phyloP scores from a whole-genome alignment of 2,329 filamentous ascomycete genomes.

The Aspergillus sojae region DNA sequence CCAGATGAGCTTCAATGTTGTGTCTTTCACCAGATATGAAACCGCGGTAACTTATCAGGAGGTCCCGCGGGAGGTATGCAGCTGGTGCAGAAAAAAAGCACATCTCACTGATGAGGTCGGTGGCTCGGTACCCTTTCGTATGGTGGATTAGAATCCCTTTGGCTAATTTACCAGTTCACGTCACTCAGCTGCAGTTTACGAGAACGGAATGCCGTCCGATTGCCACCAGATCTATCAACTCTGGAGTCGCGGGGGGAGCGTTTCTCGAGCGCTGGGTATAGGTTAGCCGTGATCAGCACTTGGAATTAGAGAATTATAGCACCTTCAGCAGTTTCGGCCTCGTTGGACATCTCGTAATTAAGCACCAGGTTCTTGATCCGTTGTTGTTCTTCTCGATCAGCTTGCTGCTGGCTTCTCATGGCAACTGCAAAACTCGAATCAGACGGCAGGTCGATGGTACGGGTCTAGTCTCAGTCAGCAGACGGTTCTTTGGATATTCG shows the following conservation, averaged over 20 bases:
- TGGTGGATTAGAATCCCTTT: slow-evolving; percentile 22
- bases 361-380: slow-evolving; percentile 97
- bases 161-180: slow-evolving; percentile 80
- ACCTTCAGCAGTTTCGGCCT: slow-evolving; percentile 79
- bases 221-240: slow-evolving; percentile 61
- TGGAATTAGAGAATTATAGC: slow-evolving; percentile 38
- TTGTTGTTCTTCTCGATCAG: slow-evolving; percentile 93
- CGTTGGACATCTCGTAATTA: slow-evolving; percentile 90
- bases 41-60: background rate
- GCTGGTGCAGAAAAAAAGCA: background rate
- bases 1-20: background rate
- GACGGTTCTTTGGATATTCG: background rate
- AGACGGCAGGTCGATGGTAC: slow-evolving; percentile 80
- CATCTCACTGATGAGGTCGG: slow-evolving; percentile 1
- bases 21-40: slow-evolving; percentile 1
- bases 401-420: slow-evolving; percentile 94
- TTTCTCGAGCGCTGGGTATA: slow-evolving; percentile 41
- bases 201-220: slow-evolving; percentile 76
- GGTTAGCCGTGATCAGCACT: slow-evolving; percentile 36
- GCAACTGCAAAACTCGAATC: slow-evolving; percentile 94
- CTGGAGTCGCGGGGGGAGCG: slow-evolving; percentile 45
- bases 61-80: background rate
- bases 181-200: slow-evolving; percentile 94
- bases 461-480: slow-evolving; percentile 62
- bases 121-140: background rate